Evolutionary conservation across 2,329 filamentous ascomycete species (phyloP), one percentile per base, ranked within the genome.

Genomic region (Bimuria novae-zelandiae): DNA sequence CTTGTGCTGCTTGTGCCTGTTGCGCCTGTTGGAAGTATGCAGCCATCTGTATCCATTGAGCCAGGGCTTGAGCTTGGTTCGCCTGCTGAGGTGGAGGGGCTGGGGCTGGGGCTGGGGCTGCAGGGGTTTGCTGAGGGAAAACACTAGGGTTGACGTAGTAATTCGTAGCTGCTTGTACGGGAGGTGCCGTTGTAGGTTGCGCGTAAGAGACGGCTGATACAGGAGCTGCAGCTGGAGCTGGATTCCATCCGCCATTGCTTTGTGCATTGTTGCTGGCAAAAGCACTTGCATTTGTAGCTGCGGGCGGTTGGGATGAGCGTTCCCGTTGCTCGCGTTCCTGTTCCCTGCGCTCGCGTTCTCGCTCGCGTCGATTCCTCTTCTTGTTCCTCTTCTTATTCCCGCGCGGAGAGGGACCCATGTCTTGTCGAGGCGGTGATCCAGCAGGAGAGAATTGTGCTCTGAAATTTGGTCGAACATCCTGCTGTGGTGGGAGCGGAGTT

Each of bases 61-160:
- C 57, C 52, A 52, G 57, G 44, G 56, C 52, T 39, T 46, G 43
- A 17, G 52, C 54, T 40, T 52, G 40, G 36, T 60, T 49, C 14
- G 32, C 25, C 17, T 53, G 51, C 27, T 49, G 51, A n/a, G 47
- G 48, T 47, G 56, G 33, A 51, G 57, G 40, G n/a, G 48, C 33
- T 14, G 51, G 57, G 21, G 35, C 40, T 21, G 56, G 52, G 37
- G 51, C 27, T 19, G 46, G 17, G 2, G 46, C 41, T n/a, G n/a
- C n/a, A n/a, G n/a, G n/a, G 16, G 53, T 40, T 27, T 63, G 64
- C 23, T 58, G 50, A 42, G 56, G 57, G 49, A 61, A 71, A 56
- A 68, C 69, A 7, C 62, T 57, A 16, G 70, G 69, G 45, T 74
- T 74, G 35, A 67, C 60, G 53, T 70, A 73, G n/a, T 67, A 73